Base-by-base conservation (phyloP, 208 protist species). In the Leishmania major region DNA sequence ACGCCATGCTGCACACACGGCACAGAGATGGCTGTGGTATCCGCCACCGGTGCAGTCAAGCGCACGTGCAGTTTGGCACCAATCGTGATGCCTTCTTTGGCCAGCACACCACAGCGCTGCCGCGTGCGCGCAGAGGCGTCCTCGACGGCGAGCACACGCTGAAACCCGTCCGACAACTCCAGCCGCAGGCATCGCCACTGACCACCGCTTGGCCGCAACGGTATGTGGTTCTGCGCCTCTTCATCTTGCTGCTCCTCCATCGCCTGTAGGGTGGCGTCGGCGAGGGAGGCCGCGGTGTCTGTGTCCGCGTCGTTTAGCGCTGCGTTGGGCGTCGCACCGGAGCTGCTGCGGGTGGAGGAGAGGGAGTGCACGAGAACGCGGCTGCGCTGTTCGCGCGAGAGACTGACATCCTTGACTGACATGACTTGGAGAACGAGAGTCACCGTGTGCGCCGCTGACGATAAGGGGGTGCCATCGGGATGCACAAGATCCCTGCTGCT, bases 131-230 rank as follows among this genome's bases (percentile, higher is more conserved):
- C 66, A 25, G 74, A 76, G 66, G 64, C 73, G 59, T 91, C 87
- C 78, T 95, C 91, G 5, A 96, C 64, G 4, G 91, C 93, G 51
- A 94, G 71, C 3, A 93, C 62, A 43, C 91, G 90, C n/a, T 88
- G 89, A 57, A 92, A 95, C n/a, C 93, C 93, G 71, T 95, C 91
- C 0, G 91, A 91, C 17, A 96, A 75, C 40, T 87, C 82, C 2
- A 96, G 71, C 25, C 78, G 81, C 8, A 95, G 85, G 53, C 84
- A 86, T 1, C 91, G 89, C 87, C 86, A 89, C 57, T 84, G 88
- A 1, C 85, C 86, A 37, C 84, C 82, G 79, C 73, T 91, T 40
- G 81, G 85, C 78, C 67, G 81, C 77, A 78, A 84, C 66, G 84
- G 81, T 64, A 71, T 81, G 64, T 84, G 78, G 75, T 90, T 80